phyloP scores from a whole-genome alignment of 768 basidiomycete species.

The Pholiota molesta region DNA sequence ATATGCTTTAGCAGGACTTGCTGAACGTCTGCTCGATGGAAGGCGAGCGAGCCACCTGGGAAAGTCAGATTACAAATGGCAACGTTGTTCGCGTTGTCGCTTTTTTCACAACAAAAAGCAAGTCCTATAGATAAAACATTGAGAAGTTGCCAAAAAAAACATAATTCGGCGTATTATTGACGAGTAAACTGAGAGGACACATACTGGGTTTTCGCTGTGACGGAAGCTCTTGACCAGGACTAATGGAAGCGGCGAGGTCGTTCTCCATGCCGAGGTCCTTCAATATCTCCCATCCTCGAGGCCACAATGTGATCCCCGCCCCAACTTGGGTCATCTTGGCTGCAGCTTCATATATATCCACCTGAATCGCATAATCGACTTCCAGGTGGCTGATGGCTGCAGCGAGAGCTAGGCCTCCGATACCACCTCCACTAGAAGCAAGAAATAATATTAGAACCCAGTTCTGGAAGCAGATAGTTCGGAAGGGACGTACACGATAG shows the following conservation, averaged over 20 bases:
- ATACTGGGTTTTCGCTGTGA: background rate
- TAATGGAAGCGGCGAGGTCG: constrained; percentile 10
- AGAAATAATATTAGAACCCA: background rate
- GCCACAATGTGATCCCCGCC: constrained; percentile 47
- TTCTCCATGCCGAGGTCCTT: constrained; percentile 38
- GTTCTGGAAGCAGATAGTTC: background rate
- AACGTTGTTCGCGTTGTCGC: background rate
- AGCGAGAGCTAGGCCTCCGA: constrained; percentile 34
- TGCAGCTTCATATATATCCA: constrained; percentile 50
- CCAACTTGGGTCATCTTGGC: constrained; percentile 42
- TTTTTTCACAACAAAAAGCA: background rate
- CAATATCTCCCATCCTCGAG: constrained; percentile 44
- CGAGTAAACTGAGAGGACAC: constrained; percentile 13
- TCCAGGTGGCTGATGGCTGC: constrained; percentile 13
- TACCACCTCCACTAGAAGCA: constrained; percentile 32
- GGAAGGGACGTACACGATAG: background rate
- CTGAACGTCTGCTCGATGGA: constrained; percentile 56
- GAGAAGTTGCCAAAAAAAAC: constrained; percentile 21
- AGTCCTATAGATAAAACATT: constrained; percentile 26
- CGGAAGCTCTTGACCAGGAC: constrained; percentile 12
- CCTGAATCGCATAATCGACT: constrained; percentile 27
- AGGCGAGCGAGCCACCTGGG: constrained; percentile 26
- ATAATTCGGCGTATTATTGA: constrained; percentile 33
- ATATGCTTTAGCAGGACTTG: constrained; percentile 47
- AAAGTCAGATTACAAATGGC: background rate